These are phyloP conservation scores for Globisporangium irregulare DNA, from an alignment of 352 stramenopile genomes.

Conservation along the genomic window DNA sequence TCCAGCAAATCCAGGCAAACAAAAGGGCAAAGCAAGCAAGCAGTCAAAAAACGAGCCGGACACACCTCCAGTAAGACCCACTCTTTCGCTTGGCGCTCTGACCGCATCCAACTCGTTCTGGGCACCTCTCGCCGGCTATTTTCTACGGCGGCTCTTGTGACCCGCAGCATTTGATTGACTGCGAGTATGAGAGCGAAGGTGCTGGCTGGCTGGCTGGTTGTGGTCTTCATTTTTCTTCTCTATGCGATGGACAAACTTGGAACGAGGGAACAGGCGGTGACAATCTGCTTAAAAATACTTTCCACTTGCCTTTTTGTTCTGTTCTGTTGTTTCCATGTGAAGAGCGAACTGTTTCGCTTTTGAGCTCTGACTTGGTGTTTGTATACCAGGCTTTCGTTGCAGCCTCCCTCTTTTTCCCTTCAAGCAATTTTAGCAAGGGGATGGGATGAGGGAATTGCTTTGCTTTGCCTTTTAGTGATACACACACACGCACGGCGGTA, in stretches of 20 bases:
- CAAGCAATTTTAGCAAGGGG: background rate
- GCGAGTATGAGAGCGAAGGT: background rate
- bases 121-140: background rate
- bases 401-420: background rate
- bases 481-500: background rate
- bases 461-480: background rate
- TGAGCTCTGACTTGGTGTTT: background rate
- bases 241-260: background rate
- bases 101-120: background rate
- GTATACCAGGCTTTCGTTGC: slow-evolving; percentile 15
- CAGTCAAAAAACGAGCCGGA: background rate
- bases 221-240: background rate
- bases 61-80: background rate
- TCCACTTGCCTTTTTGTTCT: slow-evolving; percentile 2
- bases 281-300: background rate
- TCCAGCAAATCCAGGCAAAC: background rate
- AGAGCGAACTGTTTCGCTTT: slow-evolving; percentile 1
- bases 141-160: background rate
- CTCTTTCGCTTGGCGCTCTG: background rate
- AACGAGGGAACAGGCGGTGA: background rate
- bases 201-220: background rate
- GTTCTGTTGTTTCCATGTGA: slow-evolving; percentile 7
- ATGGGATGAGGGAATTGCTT: slow-evolving; percentile 2
- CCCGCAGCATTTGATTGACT: background rate
- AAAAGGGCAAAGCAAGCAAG: background rate